A percentile compares a stretch with the other conserved stretches of the same genome.
phyloP scores from a whole-genome alignment of 225 moss, liverwort and hornwort genomes.

The Antitrichia curtipendula region DNA sequence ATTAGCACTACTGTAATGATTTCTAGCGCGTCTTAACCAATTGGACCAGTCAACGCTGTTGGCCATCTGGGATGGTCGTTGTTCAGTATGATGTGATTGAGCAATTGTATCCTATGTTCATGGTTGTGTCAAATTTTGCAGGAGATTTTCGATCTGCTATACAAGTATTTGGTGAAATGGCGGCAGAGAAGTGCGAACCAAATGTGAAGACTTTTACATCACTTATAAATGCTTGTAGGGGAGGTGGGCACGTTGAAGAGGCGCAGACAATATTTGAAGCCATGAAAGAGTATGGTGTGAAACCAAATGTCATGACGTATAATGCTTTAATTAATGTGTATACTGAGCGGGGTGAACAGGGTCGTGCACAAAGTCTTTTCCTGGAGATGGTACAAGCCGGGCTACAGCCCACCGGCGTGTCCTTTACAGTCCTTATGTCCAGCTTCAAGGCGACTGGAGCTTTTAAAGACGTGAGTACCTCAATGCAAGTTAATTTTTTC shows the following conservation, averaged over 20 bases:
- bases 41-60: not conserved
- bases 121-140: slow-evolving; percentile 10
- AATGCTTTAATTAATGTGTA: slow-evolving; percentile 87
- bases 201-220: slow-evolving; percentile 80
- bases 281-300: slow-evolving; percentile 61
- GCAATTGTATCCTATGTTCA: not conserved
- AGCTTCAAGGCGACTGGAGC: slow-evolving; percentile 71
- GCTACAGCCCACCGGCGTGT: slow-evolving; percentile 66
- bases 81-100: not conserved
- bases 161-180: slow-evolving; percentile 64
- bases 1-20: not conserved
- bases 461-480: slow-evolving; percentile 58
- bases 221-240: slow-evolving; percentile 72
- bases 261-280: slow-evolving; percentile 72
- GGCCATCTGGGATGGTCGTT: not conserved
- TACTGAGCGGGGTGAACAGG: slow-evolving; percentile 50
- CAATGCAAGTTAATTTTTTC: not conserved
- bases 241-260: slow-evolving; percentile 60
- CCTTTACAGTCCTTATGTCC: slow-evolving; percentile 72
- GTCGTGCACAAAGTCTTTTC: slow-evolving; percentile 50
- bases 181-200: slow-evolving; percentile 59
- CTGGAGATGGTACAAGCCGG: slow-evolving; percentile 67
- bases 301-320: slow-evolving; percentile 73
- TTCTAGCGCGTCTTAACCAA: not conserved
- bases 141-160: slow-evolving; percentile 60